Evolutionary conservation across 352 stramenopile species (phyloP), one percentile per base, ranked within the genome.

Genomic region (Peronospora tabacina): DNA sequence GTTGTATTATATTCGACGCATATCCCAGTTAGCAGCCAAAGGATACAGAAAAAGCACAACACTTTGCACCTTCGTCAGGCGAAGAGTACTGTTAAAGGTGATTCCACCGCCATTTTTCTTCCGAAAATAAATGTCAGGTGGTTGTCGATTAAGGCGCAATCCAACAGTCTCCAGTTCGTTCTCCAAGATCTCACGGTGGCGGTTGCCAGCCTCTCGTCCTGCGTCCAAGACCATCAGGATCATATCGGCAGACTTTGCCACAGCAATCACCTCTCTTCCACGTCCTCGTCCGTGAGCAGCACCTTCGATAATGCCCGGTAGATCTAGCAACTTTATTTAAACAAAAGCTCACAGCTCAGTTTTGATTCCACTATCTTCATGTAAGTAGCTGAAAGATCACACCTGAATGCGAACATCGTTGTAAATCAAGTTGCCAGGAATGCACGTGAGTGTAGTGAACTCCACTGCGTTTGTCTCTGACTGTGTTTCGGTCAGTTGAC

Each of bases 221-320:
- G 95, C 96, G 68, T 99, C 97, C 22, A 99, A 73, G 15, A 99
- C 96, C 85, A 99, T 99, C 33, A 99, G 68, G 58, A 99, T 98
- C 60, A 98, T 93, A 75, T 99, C 96, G n/a, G 95, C 93, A 35
- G 84, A 97, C 67, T 98, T 95, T 44, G 96, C 96, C 9, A 98
- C 96, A 22, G 97, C 95, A 71, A 99, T 99, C 20, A 99, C 97
- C 71, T 99, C 94, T 35, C 95, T 88, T 51, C 97, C 97, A 58
- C 97, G 84, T 35, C 97, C 97, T 53, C 96, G 97, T 47, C 97
- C 97, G 64, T 98, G 90, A 1, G 97, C 95, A 32, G 97, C 97
- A 32, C 97, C 97, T 86, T 99, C 97, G 72, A 99, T 99, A 66
- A 99, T 99, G 83, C 97, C 97, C 1, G 97, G 97, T 42, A 99